These are phyloP conservation scores for Clonostachys chloroleuca DNA, from an alignment of 2,329 filamentous ascomycete genomes.

Conservation along the genomic window DNA sequence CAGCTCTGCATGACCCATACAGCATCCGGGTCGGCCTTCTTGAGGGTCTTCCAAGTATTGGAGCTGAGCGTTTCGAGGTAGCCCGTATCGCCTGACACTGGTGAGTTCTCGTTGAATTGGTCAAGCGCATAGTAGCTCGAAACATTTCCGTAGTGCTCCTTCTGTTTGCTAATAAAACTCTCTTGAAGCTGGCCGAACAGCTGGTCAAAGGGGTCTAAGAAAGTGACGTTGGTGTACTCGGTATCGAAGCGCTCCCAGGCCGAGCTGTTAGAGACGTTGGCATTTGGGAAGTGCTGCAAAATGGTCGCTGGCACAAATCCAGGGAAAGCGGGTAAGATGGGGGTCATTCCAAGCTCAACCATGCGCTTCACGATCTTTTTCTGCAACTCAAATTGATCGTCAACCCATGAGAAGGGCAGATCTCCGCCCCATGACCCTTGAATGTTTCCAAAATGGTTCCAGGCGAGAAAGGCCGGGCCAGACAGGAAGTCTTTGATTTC, in stretches of 20 bases:
- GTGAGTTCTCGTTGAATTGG: neutral
- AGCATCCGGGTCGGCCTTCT: constrained; percentile 38
- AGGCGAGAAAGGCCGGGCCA: constrained; percentile 45
- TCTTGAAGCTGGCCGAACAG: neutral
- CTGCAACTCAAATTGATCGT: constrained; percentile 39
- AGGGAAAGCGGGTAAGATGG: constrained; percentile 43
- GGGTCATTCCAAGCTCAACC: constrained; percentile 47
- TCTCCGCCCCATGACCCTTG: constrained; percentile 42
- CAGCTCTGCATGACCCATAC: constrained; percentile 49
- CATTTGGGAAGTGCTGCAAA: neutral
- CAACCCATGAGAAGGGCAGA: constrained; percentile 37
- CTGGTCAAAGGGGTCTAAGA: neutral
- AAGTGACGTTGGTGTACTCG: neutral
- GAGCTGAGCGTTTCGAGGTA: neutral
- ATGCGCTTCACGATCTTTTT: constrained; percentile 42
- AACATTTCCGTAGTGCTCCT: neutral
- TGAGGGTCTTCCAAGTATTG: constrained; percentile 38
- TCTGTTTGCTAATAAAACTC: neutral
- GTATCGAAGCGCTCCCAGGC: neutral
- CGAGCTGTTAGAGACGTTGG: neutral
- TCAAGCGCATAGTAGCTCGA: neutral
- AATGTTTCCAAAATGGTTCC: constrained; percentile 51
- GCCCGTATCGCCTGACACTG: neutral
- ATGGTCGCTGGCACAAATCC: constrained; percentile 23
- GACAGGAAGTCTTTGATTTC: constrained; percentile 41